A percentile compares a stretch with the other conserved stretches of the same genome.
phyloP scores from a whole-genome alignment of 768 basidiomycete species.

The Albatrellus ellisii region DNA sequence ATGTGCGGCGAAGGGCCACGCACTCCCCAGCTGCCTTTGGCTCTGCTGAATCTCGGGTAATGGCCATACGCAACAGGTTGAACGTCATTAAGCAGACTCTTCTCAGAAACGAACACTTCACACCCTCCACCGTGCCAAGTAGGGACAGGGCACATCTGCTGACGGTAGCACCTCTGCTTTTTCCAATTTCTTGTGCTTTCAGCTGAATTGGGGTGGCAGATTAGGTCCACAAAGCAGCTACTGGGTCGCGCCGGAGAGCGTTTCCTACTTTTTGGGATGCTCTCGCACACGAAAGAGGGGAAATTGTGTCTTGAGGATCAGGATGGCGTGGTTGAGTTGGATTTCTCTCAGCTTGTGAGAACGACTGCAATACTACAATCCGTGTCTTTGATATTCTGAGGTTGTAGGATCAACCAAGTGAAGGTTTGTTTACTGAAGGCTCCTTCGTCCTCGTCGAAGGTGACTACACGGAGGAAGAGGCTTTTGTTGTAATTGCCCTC shows the following conservation, averaged over 20 bases:
- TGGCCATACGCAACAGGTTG: slow-evolving; percentile 71
- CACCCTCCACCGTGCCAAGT: slow-evolving; percentile 86
- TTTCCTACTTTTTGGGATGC: slow-evolving; percentile 90
- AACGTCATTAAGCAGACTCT: slow-evolving; percentile 90
- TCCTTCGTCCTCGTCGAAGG: slow-evolving; percentile 93
- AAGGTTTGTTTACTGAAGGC: slow-evolving; percentile 94
- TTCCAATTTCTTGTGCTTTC: not conserved
- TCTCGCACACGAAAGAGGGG: slow-evolving; percentile 81
- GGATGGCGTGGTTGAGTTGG: slow-evolving; percentile 81
- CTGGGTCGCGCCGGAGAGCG: slow-evolving; percentile 81
- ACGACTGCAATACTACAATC: not conserved
- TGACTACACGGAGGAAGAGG: slow-evolving; percentile 88
- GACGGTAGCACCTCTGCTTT: slow-evolving; percentile 40
- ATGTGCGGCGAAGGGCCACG: slow-evolving; percentile 28
- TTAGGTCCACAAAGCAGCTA: slow-evolving; percentile 93
- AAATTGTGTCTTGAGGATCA: slow-evolving; percentile 85
- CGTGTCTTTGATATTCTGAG: not conserved
- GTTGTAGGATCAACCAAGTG: slow-evolving; percentile 74
- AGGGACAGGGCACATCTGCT: slow-evolving; percentile 79
- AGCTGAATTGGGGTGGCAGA: slow-evolving; percentile 27
- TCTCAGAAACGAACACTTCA: slow-evolving; percentile 93
- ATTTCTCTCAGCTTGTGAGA: slow-evolving; percentile 76
- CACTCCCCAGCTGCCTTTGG: slow-evolving; percentile 61
- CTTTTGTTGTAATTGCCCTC: slow-evolving; percentile 80
- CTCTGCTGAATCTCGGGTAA: slow-evolving; percentile 68